phyloP scores from a whole-genome alignment of 345 rosid genomes.

The Populus ilicifolia region DNA sequence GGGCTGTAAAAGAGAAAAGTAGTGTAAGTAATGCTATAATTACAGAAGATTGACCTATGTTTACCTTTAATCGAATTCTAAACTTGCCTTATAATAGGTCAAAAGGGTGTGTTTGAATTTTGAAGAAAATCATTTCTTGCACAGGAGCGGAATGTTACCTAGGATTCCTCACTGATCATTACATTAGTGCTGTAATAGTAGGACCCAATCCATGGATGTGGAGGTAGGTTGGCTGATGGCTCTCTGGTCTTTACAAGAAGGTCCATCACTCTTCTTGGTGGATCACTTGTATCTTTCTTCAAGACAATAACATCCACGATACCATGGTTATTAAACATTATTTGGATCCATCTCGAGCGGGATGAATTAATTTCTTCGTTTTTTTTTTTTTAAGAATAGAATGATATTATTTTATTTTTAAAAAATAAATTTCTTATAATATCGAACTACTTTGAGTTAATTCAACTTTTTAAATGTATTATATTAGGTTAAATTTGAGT shows the following conservation, averaged over 20 bases:
- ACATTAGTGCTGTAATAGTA: conserved; percentile 22
- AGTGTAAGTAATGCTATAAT: not conserved
- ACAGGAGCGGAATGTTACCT: conserved; percentile 25
- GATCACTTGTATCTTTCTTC: not conserved
- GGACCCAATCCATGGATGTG: conserved; percentile 23
- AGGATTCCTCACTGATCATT: conserved; percentile 38
- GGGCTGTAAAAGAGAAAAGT: not conserved
- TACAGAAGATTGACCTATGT: conserved; percentile 33
- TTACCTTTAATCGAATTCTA: conserved; percentile 15
- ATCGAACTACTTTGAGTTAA: too few relatives aligned
- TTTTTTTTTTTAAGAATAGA: too few relatives aligned
- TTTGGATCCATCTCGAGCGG: too few relatives aligned
- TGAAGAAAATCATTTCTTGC: conserved; percentile 2
- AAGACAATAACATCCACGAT: too few relatives aligned
- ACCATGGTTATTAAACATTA: too few relatives aligned
- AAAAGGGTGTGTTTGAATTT: conserved; percentile 17
- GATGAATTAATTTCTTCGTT: too few relatives aligned
- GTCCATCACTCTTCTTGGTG: not conserved
- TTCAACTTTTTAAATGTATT: too few relatives aligned
- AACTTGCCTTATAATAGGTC: conserved; percentile 28
- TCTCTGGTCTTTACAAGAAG: conserved; percentile 3
- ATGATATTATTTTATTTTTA: too few relatives aligned
- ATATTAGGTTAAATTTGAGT: too few relatives aligned
- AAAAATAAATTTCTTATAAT: too few relatives aligned
- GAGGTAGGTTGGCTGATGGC: conserved; percentile 11